Evolutionary conservation across 2,329 filamentous ascomycete species (phyloP).

Genomic region (Paecilomyces dactylethromorphus): DNA sequence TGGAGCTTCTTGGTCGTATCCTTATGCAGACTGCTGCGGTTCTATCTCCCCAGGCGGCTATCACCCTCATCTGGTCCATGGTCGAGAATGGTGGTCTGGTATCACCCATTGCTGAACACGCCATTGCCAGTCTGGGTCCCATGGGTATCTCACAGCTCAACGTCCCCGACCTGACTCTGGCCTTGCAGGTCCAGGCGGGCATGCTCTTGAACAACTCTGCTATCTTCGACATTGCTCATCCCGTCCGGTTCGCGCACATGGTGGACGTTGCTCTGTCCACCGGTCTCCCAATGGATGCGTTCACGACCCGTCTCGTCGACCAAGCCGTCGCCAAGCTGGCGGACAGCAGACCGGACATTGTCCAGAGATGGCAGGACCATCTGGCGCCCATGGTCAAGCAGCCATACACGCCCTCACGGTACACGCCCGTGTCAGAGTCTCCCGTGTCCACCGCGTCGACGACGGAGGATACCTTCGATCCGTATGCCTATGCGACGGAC

Average conservation of each 20-base stretch:
- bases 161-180: constrained; percentile 47
- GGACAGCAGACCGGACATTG: constrained; percentile 38
- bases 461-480: constrained; percentile 80
- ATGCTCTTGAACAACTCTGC: constrained; percentile 37
- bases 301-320: constrained; percentile 52
- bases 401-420: constrained; percentile 34
- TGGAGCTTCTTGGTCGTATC: constrained; percentile 60
- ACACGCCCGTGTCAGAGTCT: constrained; percentile 40
- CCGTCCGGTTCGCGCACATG: constrained; percentile 56
- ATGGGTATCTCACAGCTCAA: constrained; percentile 53
- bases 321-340: constrained; percentile 51
- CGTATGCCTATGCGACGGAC: constrained; percentile 83
- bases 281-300: constrained; percentile 48
- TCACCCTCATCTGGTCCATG: constrained; percentile 59
- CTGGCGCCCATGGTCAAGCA: constrained; percentile 40
- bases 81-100: constrained; percentile 58
- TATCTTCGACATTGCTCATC: constrained; percentile 49
- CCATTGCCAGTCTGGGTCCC: constrained; percentile 54
- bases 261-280: constrained; percentile 51
- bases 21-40: constrained; percentile 47
- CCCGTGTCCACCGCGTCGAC: constrained; percentile 50
- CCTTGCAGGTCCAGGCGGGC: constrained; percentile 54
- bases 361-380: constrained; percentile 54
- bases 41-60: constrained; percentile 48
- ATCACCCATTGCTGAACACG: constrained; percentile 53